These are phyloP conservation scores for Yamadazyma triangularis DNA, from an alignment of 1,139 yeast species.

Conservation along the genomic window DNA sequence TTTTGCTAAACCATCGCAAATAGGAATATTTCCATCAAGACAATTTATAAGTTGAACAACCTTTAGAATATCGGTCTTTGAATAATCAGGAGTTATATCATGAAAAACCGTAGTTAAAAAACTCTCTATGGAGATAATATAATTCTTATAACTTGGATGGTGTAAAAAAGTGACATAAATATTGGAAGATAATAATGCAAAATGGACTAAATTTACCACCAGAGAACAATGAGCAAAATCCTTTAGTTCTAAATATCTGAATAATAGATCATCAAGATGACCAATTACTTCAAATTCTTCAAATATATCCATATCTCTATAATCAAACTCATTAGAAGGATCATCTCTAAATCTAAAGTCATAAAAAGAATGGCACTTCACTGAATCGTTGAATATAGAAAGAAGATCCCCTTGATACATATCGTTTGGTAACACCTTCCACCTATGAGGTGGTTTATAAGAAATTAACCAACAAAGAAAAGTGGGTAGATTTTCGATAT, in stretches of 20 bases:
- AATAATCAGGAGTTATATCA: too few species aligned
- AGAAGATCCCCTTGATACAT: background rate
- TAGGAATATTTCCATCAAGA: too few species aligned
- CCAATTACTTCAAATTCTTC: too few species aligned
- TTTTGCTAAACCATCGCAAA: too few species aligned
- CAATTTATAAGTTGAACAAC: too few species aligned
- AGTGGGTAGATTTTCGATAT: conserved; percentile 16
- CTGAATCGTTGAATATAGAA: background rate
- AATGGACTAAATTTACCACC: background rate
- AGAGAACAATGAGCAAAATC: background rate
- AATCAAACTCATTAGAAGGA: background rate
- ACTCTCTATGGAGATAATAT: background rate
- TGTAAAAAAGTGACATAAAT: too few species aligned
- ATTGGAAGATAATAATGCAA: background rate
- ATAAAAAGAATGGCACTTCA: background rate
- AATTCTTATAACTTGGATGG: background rate
- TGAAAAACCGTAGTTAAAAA: too few species aligned
- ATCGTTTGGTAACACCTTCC: too few species aligned
- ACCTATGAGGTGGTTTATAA: background rate
- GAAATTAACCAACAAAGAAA: conserved; percentile 39
- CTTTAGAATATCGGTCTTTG: too few species aligned
- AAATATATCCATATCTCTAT: too few species aligned
- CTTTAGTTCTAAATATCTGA: background rate
- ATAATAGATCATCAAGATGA: too few species aligned
- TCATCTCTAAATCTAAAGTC: background rate